phyloP scores from a whole-genome alignment of 306 rosid species.

The Castanopsis chinensis region DNA sequence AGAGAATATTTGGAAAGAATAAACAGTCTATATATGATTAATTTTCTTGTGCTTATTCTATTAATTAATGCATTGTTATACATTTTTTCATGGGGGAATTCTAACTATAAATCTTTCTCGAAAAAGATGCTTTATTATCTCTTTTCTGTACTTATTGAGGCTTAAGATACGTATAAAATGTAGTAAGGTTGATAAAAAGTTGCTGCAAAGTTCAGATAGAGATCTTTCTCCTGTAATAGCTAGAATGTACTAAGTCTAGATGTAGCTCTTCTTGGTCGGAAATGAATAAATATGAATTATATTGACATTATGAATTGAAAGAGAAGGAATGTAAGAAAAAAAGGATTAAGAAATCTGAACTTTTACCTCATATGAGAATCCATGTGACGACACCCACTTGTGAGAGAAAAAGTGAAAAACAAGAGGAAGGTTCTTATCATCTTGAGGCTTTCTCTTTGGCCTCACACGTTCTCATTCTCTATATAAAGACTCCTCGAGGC shows the following conservation, averaged over 20 bases:
- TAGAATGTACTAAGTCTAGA: not conserved
- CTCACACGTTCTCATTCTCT: conserved; percentile 25
- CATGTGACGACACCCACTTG: conserved; percentile 29
- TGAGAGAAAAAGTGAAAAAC: conserved; percentile 5
- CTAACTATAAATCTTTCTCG: not conserved
- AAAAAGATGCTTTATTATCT: not conserved
- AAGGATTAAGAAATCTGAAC: not conserved
- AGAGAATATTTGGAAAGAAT: not conserved
- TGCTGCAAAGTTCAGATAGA: not conserved
- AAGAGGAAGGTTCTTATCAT: conserved; percentile 8
- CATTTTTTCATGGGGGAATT: not conserved
- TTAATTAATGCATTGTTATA: not conserved
- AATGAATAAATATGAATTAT: not conserved
- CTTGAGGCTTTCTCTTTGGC: conserved; percentile 6
- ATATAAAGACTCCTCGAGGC: conserved; percentile 41
- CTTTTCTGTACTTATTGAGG: not conserved
- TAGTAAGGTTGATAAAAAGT: not conserved
- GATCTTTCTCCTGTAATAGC: not conserved
- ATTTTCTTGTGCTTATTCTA: not conserved
- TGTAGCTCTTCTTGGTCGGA: not conserved
- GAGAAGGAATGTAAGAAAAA: not conserved
- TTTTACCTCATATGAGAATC: conserved; percentile 30
- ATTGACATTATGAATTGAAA: not conserved
- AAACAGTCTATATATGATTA: not conserved
- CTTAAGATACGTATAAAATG: not conserved